These are phyloP conservation scores for Trametopsis cervina DNA, from an alignment of 768 basidiomycete genomes.

Conservation along the genomic window DNA sequence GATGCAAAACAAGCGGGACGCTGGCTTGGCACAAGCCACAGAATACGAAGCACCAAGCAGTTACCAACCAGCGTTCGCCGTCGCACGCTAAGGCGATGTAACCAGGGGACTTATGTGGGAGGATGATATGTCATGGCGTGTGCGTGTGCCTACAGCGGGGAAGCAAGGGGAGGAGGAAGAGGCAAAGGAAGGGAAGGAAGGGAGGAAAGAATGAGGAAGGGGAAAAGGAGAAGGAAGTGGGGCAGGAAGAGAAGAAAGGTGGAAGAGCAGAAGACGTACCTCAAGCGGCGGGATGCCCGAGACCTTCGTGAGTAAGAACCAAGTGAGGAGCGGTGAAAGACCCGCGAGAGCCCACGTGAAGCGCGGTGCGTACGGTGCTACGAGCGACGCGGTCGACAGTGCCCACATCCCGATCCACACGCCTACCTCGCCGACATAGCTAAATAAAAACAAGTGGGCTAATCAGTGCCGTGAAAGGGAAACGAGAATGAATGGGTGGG, in stretches of 20 bases:
- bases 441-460: not conserved
- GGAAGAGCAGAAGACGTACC: slow-evolving; percentile 21
- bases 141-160: too few species aligned
- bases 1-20: slow-evolving; percentile 1
- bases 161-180: not conserved
- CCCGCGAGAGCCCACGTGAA: slow-evolving; percentile 40
- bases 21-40: too few species aligned
- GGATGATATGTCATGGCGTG: too few species aligned
- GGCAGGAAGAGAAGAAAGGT: too few species aligned
- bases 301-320: slow-evolving; percentile 50
- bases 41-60: too few species aligned
- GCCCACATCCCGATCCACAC: slow-evolving; percentile 65
- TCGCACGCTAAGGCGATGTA: too few species aligned
- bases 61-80: too few species aligned
- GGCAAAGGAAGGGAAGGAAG: too few species aligned
- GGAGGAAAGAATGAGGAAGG: too few species aligned
- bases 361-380: slow-evolving; percentile 37
- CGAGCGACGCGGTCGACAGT: slow-evolving; percentile 43
- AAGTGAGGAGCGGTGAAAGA: slow-evolving; percentile 57
- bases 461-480: not conserved
- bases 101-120: too few species aligned
- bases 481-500: too few species aligned
- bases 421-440: slow-evolving; percentile 58
- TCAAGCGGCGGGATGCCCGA: slow-evolving; percentile 73
- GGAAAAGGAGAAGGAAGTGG: too few species aligned